Evolutionary conservation across 2,329 filamentous ascomycete genomes (phyloP), one percentile per base, ranked within the genome.

Genomic region (Curvularia eragrostidis): DNA sequence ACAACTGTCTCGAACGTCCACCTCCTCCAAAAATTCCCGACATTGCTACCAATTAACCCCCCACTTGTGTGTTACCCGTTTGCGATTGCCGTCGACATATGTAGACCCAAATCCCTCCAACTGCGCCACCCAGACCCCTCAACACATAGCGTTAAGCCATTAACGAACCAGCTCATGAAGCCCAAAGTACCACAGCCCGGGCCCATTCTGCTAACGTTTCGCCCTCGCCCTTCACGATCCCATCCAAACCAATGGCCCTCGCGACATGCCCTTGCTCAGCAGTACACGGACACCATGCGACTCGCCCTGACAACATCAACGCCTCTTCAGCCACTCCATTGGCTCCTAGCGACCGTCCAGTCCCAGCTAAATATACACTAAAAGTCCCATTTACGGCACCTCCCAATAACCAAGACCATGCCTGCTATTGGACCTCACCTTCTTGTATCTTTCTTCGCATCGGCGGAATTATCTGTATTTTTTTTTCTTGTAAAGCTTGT

Each of bases 41-140:
- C 55, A 41, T 54, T 46, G 28, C 47, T 54, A 53, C 52, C 43
- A 39, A 49, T 48, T 41, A 23, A n/a, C n/a, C 32, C 34, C 38
- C n/a, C 12, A 51, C 42, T 42, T 39, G 24, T 52, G 42, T 51
- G 50, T 32, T n/a, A 47, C 50, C 47, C 49, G 19, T 51, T 38
- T 39, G 26, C 50, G 30, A 18, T 54, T 54, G 23, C 38, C 49
- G 34, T 60, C 54, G 49, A 49, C 54, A 57, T 48, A 24, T 48
- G 38, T 57, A 44, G 26, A 49, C 39, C 28, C 47, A 44, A 55
- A n/a, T 36, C 43, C 48, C 24, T 43, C 39, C 53, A 48, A 49
- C 57, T 56, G 49, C 54, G 54, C 53, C 57, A 41, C 44, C 26
- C 34, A 46, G 34, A 28, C 24, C 36, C n/a, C 10, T 26, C 42